These are phyloP conservation scores for Xylariaceae sp. DNA, from an alignment of 2,329 filamentous ascomycete species.

Conservation along the genomic window DNA sequence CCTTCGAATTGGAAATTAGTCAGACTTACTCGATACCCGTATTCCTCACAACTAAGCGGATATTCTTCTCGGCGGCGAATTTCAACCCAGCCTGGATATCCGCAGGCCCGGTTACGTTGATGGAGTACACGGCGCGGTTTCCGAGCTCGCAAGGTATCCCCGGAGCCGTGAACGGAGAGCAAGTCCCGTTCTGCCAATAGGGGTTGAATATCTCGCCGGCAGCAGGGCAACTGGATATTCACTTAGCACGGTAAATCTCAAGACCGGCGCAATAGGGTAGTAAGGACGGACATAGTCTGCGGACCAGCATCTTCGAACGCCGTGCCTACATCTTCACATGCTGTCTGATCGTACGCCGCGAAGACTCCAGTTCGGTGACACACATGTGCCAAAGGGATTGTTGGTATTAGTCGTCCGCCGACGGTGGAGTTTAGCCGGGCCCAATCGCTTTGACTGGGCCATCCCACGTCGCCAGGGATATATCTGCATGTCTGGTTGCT, in stretches of 20 bases:
- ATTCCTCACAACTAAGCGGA: slow-evolving; percentile 18
- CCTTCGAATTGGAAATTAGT: not conserved
- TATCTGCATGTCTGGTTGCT: not conserved
- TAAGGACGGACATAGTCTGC: not conserved
- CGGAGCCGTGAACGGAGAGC: slow-evolving; percentile 37
- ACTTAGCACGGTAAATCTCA: not conserved
- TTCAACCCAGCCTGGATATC: slow-evolving; percentile 29
- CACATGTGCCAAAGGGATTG: slow-evolving; percentile 4
- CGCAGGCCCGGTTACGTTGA: slow-evolving; percentile 32
- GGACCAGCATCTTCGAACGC: not conserved
- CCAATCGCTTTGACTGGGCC: slow-evolving; percentile 6
- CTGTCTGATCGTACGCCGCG: not conserved
- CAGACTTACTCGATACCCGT: slow-evolving; percentile 23
- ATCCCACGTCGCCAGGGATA: slow-evolving; percentile 8
- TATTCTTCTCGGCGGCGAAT: slow-evolving; percentile 18
- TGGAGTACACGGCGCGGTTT: slow-evolving; percentile 40
- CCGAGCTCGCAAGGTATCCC: slow-evolving; percentile 38
- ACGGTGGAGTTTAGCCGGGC: slow-evolving; percentile 9
- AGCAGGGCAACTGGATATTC: not conserved
- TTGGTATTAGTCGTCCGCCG: slow-evolving; percentile 8
- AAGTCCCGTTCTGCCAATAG: slow-evolving; percentile 36
- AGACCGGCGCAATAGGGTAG: no score
- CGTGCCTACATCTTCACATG: not conserved
- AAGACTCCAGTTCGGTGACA: slow-evolving; percentile 6
- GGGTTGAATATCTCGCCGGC: slow-evolving; percentile 11